phyloP scores from a whole-genome alignment of 2,329 filamentous ascomycete genomes.

The Venturia oleaginea region DNA sequence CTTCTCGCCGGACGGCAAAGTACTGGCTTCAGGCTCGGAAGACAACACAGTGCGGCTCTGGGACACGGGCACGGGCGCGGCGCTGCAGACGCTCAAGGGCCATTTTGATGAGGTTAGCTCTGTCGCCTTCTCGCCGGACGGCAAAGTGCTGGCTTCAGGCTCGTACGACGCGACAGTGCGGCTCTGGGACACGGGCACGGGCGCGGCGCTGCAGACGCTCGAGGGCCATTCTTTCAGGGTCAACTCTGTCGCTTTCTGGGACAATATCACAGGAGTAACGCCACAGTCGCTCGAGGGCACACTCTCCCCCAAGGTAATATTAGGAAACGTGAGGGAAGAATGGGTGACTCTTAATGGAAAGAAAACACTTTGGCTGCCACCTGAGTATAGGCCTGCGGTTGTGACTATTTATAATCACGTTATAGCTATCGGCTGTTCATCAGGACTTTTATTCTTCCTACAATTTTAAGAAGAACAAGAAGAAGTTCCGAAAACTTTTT shows the following conservation, averaged over 20 bases:
- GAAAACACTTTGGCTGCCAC: slow-evolving; percentile 3
- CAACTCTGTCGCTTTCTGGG: slow-evolving; percentile 15
- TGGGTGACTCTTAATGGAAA: slow-evolving; percentile 3
- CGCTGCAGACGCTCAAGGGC: too few species aligned
- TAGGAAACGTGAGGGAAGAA: not conserved
- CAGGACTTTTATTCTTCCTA: not conserved
- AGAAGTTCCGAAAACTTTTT: not conserved
- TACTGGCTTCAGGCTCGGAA: too few species aligned
- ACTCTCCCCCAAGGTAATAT: not conserved
- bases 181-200: too few species aligned
- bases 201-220: too few species aligned
- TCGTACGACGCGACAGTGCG: too few species aligned
- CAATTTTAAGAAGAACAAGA: not conserved
- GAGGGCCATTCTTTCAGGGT: not conserved
- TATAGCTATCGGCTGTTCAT: slow-evolving; percentile 3
- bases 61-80: too few species aligned
- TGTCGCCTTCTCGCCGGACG: too few species aligned
- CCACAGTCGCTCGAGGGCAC: not conserved
- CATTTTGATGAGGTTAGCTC: too few species aligned
- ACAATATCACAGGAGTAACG: not conserved
- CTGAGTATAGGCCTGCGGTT: not conserved
- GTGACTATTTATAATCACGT: not conserved
- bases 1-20: too few species aligned
- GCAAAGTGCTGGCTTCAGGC: too few species aligned
- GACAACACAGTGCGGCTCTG: too few species aligned